Evolutionary conservation across 192 early-diverging fungal species (phyloP), one percentile per base, ranked within the genome.

Genomic region (Backusella liffmaniae): DNA sequence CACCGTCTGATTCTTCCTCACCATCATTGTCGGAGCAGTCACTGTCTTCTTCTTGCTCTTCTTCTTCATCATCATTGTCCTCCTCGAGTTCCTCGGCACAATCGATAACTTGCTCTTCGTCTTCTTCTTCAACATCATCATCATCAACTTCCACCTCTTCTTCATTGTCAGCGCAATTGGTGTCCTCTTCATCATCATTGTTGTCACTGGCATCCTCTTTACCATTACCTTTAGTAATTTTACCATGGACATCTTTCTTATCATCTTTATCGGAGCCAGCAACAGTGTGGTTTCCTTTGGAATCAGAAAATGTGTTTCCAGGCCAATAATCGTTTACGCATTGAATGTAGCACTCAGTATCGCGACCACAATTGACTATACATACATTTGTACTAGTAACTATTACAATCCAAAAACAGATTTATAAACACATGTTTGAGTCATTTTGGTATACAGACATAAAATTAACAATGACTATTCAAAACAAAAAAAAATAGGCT

Each of bases 311-410:
- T 36, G 67, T 68, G 21, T 34, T 36, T 37, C 67, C 67, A 68
- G 67, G 67, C 67, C 67, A 68, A 36, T 68, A 36, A 68, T 37
- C 35, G 35, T 68, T 68, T 4, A 68, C 16, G 16, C 67, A 68
- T 37, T 21, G 32, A 36, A 36, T 68, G 35, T 37, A 68, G 34
- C 67, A 68, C 56, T 62, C 23, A 21, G 67, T 37, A 68, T 68
- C 67, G 35, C 34, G 15, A 23, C 67, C 56, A 23, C 56, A 37
- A 21, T 68, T 36, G n/a, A 21, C 67, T 36, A 37, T 5, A 68
- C 67, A 68, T 39, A 12, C 34, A n/a, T 68, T 36, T 26, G 35
- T 41, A 68, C 67, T 62, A 62, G 26, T 62, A 62, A 62, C 56
- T 62, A 62, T 62, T 26, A 29, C 29, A 62, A 62, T 29, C 56